Evolutionary conservation across 805 yeast genomes (phyloP).

Genomic region (Monosporozyma siamensis): DNA sequence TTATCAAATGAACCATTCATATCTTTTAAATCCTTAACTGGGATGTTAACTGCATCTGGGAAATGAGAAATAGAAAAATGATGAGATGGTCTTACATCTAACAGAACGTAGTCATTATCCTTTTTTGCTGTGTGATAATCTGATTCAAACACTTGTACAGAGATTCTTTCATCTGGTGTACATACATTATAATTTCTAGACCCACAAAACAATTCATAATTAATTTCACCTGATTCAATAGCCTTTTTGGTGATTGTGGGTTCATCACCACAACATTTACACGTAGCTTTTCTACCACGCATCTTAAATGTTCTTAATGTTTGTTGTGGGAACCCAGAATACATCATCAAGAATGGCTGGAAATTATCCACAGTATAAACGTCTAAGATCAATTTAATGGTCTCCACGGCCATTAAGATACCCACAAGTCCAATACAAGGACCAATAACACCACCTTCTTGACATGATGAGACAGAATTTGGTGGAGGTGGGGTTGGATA

Average conservation of each 20-base stretch:
- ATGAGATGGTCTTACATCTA: slow-evolving; percentile 76
- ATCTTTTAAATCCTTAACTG: slow-evolving; percentile 40
- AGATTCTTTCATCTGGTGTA: slow-evolving; percentile 37
- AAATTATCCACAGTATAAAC: slow-evolving; percentile 44
- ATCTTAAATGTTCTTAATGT: slow-evolving; percentile 66
- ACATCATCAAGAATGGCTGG: slow-evolving; percentile 59
- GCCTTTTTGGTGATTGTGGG: slow-evolving; percentile 41
- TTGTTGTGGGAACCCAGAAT: slow-evolving; percentile 59
- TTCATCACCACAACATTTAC: slow-evolving; percentile 54
- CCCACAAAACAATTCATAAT: slow-evolving; percentile 77
- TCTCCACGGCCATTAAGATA: slow-evolving; percentile 76
- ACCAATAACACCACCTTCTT: slow-evolving; percentile 91
- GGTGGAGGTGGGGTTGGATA: slow-evolving; percentile 89
- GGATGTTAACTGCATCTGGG: slow-evolving; percentile 51
- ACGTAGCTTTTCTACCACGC: slow-evolving; percentile 53
- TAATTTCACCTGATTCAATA: slow-evolving; percentile 40
- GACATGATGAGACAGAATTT: slow-evolving; percentile 69
- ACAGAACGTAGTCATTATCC: slow-evolving; percentile 22
- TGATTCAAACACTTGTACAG: slow-evolving; percentile 28
- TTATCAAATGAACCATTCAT: slow-evolving; percentile 24
- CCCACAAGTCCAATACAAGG: slow-evolving; percentile 95
- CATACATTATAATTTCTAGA: slow-evolving; percentile 38
- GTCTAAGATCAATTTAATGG: slow-evolving; percentile 62
- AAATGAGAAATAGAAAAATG: slow-evolving; percentile 65
- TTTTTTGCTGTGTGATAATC: slow-evolving; percentile 20